A percentile compares a stretch with the other conserved stretches of the same genome.
Conservation (phyloP, 768 basidiomycete genomes). For the Phylloporus rhodoxanthus region DNA sequence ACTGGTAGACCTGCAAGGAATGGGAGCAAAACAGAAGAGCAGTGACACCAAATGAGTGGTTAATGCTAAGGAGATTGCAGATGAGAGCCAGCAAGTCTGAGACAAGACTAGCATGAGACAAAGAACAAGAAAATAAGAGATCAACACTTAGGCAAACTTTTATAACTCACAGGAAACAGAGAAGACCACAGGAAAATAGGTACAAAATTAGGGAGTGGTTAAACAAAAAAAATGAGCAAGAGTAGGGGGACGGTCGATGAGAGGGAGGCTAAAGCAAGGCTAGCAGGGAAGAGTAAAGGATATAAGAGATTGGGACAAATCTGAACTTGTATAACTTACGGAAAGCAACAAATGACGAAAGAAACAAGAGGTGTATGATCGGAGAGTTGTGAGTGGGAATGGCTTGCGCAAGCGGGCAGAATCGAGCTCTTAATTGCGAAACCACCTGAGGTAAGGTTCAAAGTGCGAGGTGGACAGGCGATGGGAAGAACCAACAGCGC, state of each 20-base stretch:
- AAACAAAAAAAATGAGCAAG: not conserved
- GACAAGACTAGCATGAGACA: too few relatives aligned
- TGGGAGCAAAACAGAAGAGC: too few relatives aligned
- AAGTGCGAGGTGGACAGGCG: not conserved
- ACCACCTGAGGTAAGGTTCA: not conserved
- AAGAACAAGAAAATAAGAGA: too few relatives aligned
- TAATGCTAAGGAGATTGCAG: too few relatives aligned
- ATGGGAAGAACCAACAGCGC: not conserved
- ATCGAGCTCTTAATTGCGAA: not conserved
- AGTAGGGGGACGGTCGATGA: not conserved
- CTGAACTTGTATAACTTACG: not conserved
- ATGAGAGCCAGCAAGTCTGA: too few relatives aligned
- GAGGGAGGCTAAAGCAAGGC: not conserved
- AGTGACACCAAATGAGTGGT: too few relatives aligned
- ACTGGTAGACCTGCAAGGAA: too few relatives aligned
- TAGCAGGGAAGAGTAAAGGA: not conserved
- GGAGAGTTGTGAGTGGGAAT: too few relatives aligned
- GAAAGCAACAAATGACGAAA: not conserved
- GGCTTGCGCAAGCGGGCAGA: not conserved
- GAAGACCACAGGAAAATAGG: not conserved
- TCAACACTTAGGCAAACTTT: too few relatives aligned
- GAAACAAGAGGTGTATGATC: not conserved
- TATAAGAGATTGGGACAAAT: not conserved
- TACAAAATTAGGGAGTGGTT: not conserved
- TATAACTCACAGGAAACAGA: not conserved